phyloP scores from a whole-genome alignment of 345 rosid genomes.

The Durio zibethinus region DNA sequence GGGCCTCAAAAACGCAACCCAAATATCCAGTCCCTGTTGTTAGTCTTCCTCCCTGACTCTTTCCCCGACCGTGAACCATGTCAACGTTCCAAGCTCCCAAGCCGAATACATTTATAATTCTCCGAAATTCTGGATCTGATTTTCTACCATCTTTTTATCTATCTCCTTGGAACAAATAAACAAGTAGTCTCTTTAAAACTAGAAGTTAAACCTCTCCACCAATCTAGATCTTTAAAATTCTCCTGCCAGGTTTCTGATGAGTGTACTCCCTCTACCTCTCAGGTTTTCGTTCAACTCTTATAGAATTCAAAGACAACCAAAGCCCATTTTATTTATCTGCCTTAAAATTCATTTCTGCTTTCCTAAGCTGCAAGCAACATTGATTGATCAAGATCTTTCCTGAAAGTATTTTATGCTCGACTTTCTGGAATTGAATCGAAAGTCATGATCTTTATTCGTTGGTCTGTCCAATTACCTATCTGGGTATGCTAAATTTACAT shows the following conservation, averaged over 20 bases:
- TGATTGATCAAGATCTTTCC: neutral
- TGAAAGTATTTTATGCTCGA: neutral
- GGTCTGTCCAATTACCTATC: slow-evolving; percentile 21
- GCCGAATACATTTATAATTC: neutral
- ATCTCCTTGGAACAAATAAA: neutral
- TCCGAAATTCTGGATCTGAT: slow-evolving; percentile 10
- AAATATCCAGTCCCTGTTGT: neutral
- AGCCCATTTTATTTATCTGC: neutral
- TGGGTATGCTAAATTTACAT: slow-evolving; percentile 45
- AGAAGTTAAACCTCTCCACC: neutral
- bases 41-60: neutral
- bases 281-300: neutral
- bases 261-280: neutral
- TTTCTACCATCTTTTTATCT: neutral
- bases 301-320: neutral
- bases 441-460: slow-evolving; percentile 24
- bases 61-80: no score
- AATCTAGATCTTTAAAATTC: slow-evolving; percentile 2
- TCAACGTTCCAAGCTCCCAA: neutral
- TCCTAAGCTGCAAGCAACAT: slow-evolving; percentile 1
- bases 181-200: neutral
- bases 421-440: slow-evolving; percentile 3
- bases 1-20: neutral
- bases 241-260: slow-evolving; percentile 12
- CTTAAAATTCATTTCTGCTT: neutral